Evolutionary conservation across 83 land plant species (phyloP), one percentile per base, ranked within the genome.

Genomic region (Picea mariana): DNA sequence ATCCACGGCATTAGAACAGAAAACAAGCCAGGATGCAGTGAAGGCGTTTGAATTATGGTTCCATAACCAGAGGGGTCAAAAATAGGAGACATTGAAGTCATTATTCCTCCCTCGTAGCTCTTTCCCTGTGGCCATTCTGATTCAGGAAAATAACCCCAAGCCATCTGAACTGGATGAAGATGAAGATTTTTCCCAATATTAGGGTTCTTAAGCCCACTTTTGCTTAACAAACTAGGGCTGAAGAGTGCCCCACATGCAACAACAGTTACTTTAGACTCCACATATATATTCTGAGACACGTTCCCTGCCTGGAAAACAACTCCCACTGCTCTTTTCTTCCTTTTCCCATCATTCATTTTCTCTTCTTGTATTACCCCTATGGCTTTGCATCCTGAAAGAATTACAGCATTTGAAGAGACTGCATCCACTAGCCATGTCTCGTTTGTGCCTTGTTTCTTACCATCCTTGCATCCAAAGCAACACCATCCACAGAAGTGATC

Each of bases 141-240:
- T 83, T 90, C 87, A 0, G 94, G 95, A 52, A 95, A 94, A 81
- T 91, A 87, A 6, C 93, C 99, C 97, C 96, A 97, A 5, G 80
- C 64, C 89, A 91, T 88, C 58, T 80, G 55, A 12, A 85, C 86
- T 0, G 95, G 99, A 69, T 97, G 98, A 23, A 94, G 87, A 58
- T 93, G 95, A n/a, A 97, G 81, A 83, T 91, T 77, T 18, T 71
- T 83, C 11, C 94, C 96, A 16, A 96, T 94, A 87, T 34, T 34
- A 3, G 1, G 83, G 62, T 96, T 96, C 78, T 79, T 83, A 3
- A 94, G 85, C 0, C 96, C 94, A 61, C 93, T 94, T 17, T 76
- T 68, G 62, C 78, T 86, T 42, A 94, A 75, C 62, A 96, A 78
- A 4, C 78, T 52, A 0, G 99, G 97, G 6, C 92, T 96, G 6